Base-by-base conservation (phyloP, 176 grass and related monocot species). In the Bothriochloa decipiens region DNA sequence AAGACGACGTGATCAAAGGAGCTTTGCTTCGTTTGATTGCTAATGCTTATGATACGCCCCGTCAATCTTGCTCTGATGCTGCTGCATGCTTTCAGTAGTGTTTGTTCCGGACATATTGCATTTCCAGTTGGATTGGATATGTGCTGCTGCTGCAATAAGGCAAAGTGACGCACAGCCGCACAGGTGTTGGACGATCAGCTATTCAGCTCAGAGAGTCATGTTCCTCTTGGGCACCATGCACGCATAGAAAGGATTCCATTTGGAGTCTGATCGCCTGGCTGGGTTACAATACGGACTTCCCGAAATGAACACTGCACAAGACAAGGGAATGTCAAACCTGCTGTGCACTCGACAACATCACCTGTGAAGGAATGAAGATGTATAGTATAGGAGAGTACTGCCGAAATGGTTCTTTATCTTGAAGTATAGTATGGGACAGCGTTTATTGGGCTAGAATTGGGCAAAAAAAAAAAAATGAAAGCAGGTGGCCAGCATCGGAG, bases 401-500 rank as follows among this genome's bases (percentile, higher is more conserved):
- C 73, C 20, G 22, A 69, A 84, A 84, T 13, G 41, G 28, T 84
- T 52, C 32, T 91, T 68, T 47, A 75, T 74, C 29, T 33, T 40
- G 0, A 13, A 41, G 67, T 42, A 42, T 42, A 49, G 46, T 18
- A 80, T 36, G 65, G 84, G 50, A 16, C 61, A 64, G 26, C 11
- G 69, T 47, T 89, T 90, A 83, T 82, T 90, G 23, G 1, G n/a
- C 58, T 83, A 25, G 66, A 57, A 90, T 26, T 26, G 18, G 65
- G 50, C n/a, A 61, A 77, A 10, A 61, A 68, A 77, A 4, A 60
- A 4, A 60, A 8, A 61, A 61, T 5, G 1, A 62, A 81, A 88
- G 65, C 71, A 78, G 65, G 75, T 12, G 42, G 61, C 33, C 58
- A 91, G 89, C 89, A 84, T 87, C 85, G 68, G 74, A 52, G 78